phyloP scores from a whole-genome alignment of 2,329 filamentous ascomycete genomes.

The Madurella mycetomatis region DNA sequence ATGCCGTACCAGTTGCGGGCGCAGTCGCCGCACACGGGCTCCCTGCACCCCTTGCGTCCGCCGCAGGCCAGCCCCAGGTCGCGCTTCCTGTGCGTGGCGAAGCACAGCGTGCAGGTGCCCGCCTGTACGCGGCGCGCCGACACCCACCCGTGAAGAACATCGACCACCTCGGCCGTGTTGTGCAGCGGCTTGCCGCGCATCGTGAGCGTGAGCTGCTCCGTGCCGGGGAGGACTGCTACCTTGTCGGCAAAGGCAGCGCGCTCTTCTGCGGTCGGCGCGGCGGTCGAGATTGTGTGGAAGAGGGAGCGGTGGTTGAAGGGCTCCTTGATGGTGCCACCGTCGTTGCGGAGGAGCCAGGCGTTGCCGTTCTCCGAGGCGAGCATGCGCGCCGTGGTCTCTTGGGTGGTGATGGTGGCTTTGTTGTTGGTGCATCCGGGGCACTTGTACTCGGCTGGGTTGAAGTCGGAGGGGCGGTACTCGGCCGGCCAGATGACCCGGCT shows the following conservation, averaged over 20 bases:
- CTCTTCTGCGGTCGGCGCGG: constrained; percentile 25
- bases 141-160: constrained; percentile 36
- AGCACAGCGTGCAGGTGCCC: constrained; percentile 44
- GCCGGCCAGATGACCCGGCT: constrained; percentile 45
- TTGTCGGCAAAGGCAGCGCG: constrained; percentile 33
- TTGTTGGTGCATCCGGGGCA: constrained; percentile 40
- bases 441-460: constrained; percentile 32
- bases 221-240: constrained; percentile 26
- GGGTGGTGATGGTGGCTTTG: constrained; percentile 33
- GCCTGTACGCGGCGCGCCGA: constrained; percentile 34
- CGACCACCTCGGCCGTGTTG: constrained; percentile 36
- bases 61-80: constrained; percentile 42
- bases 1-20: constrained; percentile 42
- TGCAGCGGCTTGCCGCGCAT: constrained; percentile 39
- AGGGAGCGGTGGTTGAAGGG: constrained; percentile 39
- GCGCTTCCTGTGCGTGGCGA: constrained; percentile 34
- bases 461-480: constrained; percentile 37
- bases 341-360: constrained; percentile 42
- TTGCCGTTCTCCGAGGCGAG: constrained; percentile 39
- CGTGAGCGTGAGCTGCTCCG: constrained; percentile 24
- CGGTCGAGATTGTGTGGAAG: constrained; percentile 35
- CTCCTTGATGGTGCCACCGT: constrained; percentile 31
- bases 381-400: constrained; percentile 35
- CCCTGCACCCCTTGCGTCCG: constrained; percentile 38
- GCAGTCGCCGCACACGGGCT: constrained; percentile 41